These are phyloP conservation scores for Arctium lappa DNA, from an alignment of 129 eudicot species.

Conservation along the genomic window DNA sequence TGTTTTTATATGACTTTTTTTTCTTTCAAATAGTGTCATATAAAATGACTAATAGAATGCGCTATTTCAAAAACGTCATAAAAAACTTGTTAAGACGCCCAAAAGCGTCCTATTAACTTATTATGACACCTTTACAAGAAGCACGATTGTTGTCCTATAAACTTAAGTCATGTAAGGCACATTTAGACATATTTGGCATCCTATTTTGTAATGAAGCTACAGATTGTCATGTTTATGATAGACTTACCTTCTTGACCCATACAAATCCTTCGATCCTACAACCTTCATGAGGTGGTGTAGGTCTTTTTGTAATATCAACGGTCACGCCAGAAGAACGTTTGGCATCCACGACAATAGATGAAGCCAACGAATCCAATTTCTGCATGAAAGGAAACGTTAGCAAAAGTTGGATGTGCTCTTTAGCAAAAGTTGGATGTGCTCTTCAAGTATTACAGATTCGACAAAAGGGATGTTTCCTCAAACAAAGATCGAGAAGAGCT, in stretches of 20 bases:
- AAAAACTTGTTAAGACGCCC: not conserved
- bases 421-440: not conserved
- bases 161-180: not conserved
- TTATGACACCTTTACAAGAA: not conserved
- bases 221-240: not conserved
- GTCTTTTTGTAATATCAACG: slow-evolving; percentile 39
- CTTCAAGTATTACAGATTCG: not conserved
- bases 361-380: slow-evolving; percentile 64
- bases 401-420: not conserved
- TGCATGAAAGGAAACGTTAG: slow-evolving; percentile 28
- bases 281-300: slow-evolving; percentile 77
- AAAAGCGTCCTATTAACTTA: not conserved
- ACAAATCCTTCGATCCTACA: slow-evolving; percentile 93
- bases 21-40: not conserved
- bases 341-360: slow-evolving; percentile 43
- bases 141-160: not conserved
- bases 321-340: slow-evolving; percentile 25
- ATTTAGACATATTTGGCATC: not conserved
- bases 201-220: not conserved
- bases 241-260: slow-evolving; percentile 66
- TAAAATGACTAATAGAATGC: not conserved
- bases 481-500: not conserved
- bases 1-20: not conserved
- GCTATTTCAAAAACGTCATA: not conserved
- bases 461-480: not conserved